Percentiles rank a stretch among this genome's conserved stretches.
phyloP scores from a whole-genome alignment of 1,284 basidiomycete species.

The Wolfiporia cocos region DNA sequence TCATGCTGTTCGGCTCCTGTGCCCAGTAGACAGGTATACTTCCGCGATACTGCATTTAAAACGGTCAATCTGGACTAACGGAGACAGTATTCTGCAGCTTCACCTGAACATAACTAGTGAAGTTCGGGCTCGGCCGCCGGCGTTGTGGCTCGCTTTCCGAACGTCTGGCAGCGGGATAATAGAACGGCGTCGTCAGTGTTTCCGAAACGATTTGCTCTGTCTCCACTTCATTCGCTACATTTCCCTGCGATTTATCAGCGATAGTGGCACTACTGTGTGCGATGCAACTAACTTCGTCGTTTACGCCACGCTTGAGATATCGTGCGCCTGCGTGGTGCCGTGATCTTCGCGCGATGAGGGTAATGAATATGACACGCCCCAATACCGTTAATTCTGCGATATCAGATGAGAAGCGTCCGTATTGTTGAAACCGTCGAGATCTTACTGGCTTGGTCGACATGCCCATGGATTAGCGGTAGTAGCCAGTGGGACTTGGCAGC shows the following conservation, averaged over 20 bases:
- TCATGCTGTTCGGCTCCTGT: constrained; percentile 89
- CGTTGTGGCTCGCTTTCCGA: constrained; percentile 23
- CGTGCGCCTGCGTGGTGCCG: constrained; percentile 95
- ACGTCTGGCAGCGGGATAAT: constrained; percentile 48
- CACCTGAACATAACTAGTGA: constrained; percentile 91
- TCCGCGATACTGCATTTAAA: constrained; percentile 76
- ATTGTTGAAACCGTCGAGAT: constrained; percentile 11
- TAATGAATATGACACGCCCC: constrained; percentile 88
- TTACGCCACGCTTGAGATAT: constrained; percentile 93
- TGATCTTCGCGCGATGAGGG: constrained; percentile 90
- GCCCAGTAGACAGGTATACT: constrained; percentile 97
- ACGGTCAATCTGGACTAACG: background rate
- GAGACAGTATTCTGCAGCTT: constrained; percentile 6
- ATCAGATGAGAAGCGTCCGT: background rate
- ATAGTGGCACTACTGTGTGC: background rate
- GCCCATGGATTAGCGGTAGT: constrained; percentile 90
- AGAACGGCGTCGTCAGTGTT: constrained; percentile 88
- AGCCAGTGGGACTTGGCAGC: constrained; percentile 75
- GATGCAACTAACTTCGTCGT: constrained; percentile 62
- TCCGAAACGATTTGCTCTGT: constrained; percentile 98
- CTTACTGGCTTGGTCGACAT: constrained; percentile 97
- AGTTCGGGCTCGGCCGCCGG: constrained; percentile 72
- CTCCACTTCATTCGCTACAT: constrained; percentile 99
- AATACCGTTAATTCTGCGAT: constrained; percentile 82
- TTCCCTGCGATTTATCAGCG: constrained; percentile 54